A percentile compares a stretch with the other conserved stretches of the same genome.
phyloP scores from a whole-genome alignment of 2,329 filamentous ascomycete genomes.

The Sporothrix humicola region DNA sequence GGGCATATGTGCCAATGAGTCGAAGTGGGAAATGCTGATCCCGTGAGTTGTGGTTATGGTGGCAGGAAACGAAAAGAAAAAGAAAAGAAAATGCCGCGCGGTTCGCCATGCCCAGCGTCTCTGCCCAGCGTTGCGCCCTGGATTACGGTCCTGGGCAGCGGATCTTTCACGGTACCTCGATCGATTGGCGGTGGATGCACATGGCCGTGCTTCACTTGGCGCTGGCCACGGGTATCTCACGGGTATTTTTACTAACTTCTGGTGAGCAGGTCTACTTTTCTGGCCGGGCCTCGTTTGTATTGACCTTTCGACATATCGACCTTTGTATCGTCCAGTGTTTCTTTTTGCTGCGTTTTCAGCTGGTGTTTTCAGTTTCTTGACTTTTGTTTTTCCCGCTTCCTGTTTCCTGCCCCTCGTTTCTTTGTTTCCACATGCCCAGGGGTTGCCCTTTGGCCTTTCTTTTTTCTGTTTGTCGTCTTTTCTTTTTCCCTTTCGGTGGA shows the following conservation, averaged over 20 bases:
- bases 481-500: background rate
- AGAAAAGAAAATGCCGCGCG: slow-evolving; percentile 29
- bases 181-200: slow-evolving; percentile 20
- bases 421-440: background rate
- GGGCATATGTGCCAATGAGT: background rate
- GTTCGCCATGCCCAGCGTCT: background rate
- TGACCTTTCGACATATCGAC: background rate
- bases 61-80: no score
- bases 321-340: background rate
- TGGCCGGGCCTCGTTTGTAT: background rate
- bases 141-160: background rate
- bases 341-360: background rate
- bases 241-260: background rate
- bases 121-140: slow-evolving; percentile 7
- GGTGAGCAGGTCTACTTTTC: background rate
- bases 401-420: slow-evolving; percentile 8
- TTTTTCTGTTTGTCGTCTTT: background rate
- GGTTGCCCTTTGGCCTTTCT: background rate
- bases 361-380: no score
- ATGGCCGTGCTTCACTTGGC: slow-evolving; percentile 25
- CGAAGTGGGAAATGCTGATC: slow-evolving; percentile 19
- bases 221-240: background rate
- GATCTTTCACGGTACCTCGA: background rate
- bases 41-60: background rate
- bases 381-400: background rate